Evolutionary conservation across 2,329 filamentous ascomycete species (phyloP).

Genomic region (Coniella vitis): DNA sequence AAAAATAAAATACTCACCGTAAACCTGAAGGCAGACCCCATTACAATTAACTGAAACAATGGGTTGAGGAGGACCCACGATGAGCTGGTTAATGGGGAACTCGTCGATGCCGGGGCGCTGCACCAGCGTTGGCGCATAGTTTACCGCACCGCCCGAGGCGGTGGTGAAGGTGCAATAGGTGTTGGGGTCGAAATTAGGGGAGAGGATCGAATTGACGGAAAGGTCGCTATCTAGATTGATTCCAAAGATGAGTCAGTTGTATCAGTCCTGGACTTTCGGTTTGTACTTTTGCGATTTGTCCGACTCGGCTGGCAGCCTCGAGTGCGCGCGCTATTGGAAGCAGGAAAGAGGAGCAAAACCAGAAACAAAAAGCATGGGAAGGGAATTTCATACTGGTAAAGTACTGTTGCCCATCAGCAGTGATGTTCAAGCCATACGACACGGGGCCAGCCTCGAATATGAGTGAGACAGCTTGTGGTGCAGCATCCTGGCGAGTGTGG

Average conservation of each 20-base stretch:
- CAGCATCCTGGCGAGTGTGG: background rate
- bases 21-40: slow-evolving; percentile 4
- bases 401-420: slow-evolving; percentile 6
- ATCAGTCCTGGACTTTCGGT: no score
- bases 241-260: no score
- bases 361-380: no score
- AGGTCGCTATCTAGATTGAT: slow-evolving; percentile 5
- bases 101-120: slow-evolving; percentile 4
- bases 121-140: slow-evolving; percentile 1
- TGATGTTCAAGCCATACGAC: slow-evolving; percentile 5
- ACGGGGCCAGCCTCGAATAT: slow-evolving; percentile 2
- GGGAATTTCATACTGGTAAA: slow-evolving; percentile 7
- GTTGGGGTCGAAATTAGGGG: slow-evolving; percentile 4
- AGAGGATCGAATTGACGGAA: slow-evolving; percentile 5
- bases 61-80: slow-evolving; percentile 6
- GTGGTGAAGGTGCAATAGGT: slow-evolving; percentile 10
- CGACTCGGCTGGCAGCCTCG: no score
- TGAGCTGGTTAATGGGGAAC: slow-evolving; percentile 11
- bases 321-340: no score
- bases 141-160: background rate
- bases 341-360: no score
- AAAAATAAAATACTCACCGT: no score
- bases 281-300: no score
- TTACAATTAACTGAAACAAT: slow-evolving; percentile 10
- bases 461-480: background rate